A percentile compares a stretch with the other conserved stretches of the same genome.
Conservation (phyloP, 2,329 filamentous ascomycete species). For the Sordariomycetes sp. region DNA sequence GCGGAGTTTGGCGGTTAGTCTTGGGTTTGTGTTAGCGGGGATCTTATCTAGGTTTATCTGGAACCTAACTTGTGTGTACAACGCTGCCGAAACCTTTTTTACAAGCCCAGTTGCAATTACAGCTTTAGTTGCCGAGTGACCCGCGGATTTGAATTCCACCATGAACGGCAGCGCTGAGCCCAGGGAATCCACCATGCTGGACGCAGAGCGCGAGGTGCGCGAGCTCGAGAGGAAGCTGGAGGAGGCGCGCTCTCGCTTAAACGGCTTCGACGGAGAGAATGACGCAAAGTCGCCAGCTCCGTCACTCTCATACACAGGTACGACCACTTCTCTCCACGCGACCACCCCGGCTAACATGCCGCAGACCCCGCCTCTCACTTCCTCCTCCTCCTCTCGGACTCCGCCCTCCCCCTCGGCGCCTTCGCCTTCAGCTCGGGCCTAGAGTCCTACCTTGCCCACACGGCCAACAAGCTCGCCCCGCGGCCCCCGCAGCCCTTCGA, state of each 20-base stretch:
- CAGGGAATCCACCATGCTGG: neutral
- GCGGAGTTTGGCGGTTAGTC: neutral
- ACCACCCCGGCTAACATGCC: neutral
- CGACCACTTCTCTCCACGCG: neutral
- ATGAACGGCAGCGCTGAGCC: neutral
- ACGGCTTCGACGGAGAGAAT: neutral
- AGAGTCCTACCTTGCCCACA: slow-evolving; percentile 72
- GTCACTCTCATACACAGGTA: neutral
- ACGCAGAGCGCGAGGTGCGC: neutral
- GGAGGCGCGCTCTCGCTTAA: neutral
- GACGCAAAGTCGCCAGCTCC: neutral
- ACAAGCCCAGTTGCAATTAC: neutral
- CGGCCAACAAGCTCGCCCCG: slow-evolving; percentile 18
- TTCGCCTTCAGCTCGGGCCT: slow-evolving; percentile 79
- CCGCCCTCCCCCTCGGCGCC: slow-evolving; percentile 71
- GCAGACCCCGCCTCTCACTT: slow-evolving; percentile 42
- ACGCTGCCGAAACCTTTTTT: neutral
- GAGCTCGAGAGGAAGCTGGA: neutral
- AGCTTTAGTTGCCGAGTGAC: neutral
- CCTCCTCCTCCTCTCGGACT: slow-evolving; percentile 69
- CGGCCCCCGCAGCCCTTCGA: neutral
- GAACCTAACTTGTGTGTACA: neutral
- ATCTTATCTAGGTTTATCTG: neutral
- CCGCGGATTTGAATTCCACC: neutral
- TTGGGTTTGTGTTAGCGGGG: neutral